Conservation (phyloP, 2,329 filamentous ascomycete genomes). For the Ophiosphaerella narmari region DNA sequence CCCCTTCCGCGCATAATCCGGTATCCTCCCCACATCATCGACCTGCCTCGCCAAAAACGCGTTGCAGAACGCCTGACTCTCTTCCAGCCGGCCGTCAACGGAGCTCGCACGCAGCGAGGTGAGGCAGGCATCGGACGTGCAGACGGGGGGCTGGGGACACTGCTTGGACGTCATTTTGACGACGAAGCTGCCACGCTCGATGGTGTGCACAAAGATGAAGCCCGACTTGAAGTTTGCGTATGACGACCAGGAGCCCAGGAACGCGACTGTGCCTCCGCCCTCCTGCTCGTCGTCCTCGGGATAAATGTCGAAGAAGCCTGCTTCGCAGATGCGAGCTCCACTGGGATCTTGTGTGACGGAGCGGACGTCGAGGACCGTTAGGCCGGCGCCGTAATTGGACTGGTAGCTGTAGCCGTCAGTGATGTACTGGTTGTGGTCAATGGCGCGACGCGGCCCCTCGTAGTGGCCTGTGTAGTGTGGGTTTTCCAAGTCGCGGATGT, state of each 20-base stretch:
- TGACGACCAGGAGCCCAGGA: slow-evolving; percentile 47
- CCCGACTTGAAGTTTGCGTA: slow-evolving; percentile 43
- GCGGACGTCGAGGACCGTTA: slow-evolving; percentile 44
- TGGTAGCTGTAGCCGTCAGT: slow-evolving; percentile 45
- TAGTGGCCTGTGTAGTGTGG: slow-evolving; percentile 47
- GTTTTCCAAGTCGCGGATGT: slow-evolving; percentile 36
- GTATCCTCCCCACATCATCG: slow-evolving; percentile 18
- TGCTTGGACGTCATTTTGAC: slow-evolving; percentile 35
- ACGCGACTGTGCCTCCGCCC: slow-evolving; percentile 43
- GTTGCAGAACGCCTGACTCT: slow-evolving; percentile 23
- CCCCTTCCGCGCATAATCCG: slow-evolving; percentile 21
- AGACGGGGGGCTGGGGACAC: slow-evolving; percentile 27
- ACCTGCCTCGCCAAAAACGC: slow-evolving; percentile 20
- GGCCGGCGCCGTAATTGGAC: slow-evolving; percentile 46
- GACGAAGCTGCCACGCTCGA: slow-evolving; percentile 41
- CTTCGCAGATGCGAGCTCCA: slow-evolving; percentile 44
- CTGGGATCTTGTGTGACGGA: slow-evolving; percentile 44
- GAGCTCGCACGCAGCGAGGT: slow-evolving; percentile 24
- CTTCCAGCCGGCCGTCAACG: slow-evolving; percentile 21
- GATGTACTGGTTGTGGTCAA: slow-evolving; percentile 54
- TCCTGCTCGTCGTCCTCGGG: slow-evolving; percentile 46
- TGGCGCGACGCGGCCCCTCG: slow-evolving; percentile 38
- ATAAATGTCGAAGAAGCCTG: slow-evolving; percentile 48
- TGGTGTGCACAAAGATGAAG: slow-evolving; percentile 43
- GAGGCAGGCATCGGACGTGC: slow-evolving; percentile 22